Base-by-base conservation (phyloP, 2,329 filamentous ascomycete genomes). In the Lachnellula subtilissima region DNA sequence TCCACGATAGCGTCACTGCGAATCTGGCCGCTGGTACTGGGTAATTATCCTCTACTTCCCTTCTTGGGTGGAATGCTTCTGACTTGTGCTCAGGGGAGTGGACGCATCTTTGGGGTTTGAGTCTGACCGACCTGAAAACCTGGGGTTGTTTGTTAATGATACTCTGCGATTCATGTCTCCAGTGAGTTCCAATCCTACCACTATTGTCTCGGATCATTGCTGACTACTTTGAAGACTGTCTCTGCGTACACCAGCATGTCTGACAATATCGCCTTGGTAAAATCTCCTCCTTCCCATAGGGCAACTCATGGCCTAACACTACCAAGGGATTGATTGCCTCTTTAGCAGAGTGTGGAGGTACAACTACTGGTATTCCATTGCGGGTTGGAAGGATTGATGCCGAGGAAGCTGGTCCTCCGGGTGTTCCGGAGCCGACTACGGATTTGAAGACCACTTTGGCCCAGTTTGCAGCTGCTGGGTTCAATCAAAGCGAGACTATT, bases 1-100 rank as follows among this genome's bases (percentile, higher is more conserved):
- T 85, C 58, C 83, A 85, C 68, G 83, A 85, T 65, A 80, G 82
- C 74, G 73, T 81, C 4, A 82, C 81, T 4, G 77, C 73, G 25
- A 81, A 80, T 62, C 67, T 63, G 11, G 36, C 49, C 32, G 58
- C 61, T 35, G 54, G 60, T 4, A 60, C 54, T 50, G 60, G 61
- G 61, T 61, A 36, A 52, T 55, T 50, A 3, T 42, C 32, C 39
- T 42, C 14, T 19, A 6, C n/a, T 19, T 40, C 9, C 3, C n/a
- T 19, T 40, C 9, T 4, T 35, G 1, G 3, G 17, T 32, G 12
- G n/a, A 23, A 45, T 45, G 4, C 19, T 19, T 45, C 19, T 19
- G 19, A 12, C 11, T 22, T 19, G 8, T 45, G 39, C 11, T 17
- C 1, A 82, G 83, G 43, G 83, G 83, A 0, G 56, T 85, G 36